phyloP scores from a whole-genome alignment of 495 filamentous ascomycete species.

The Venustampulla echinocandica region DNA sequence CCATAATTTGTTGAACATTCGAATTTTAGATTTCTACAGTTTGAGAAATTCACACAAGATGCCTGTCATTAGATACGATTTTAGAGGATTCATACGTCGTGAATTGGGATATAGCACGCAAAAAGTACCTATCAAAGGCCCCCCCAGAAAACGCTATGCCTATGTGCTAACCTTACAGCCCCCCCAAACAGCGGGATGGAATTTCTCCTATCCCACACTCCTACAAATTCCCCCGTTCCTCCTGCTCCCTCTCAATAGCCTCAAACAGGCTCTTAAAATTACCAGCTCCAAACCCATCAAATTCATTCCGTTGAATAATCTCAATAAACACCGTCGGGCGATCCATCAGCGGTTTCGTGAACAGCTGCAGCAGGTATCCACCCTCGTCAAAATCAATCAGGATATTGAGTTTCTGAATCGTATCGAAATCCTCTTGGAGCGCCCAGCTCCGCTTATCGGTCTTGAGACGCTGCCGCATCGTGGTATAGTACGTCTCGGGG shows the following conservation, averaged over 20 bases:
- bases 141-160: no score
- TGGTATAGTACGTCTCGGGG: slow-evolving; percentile 72
- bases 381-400: slow-evolving; percentile 87
- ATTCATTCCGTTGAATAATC: slow-evolving; percentile 83
- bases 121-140: no score
- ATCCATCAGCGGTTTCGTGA: slow-evolving; percentile 89
- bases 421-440: slow-evolving; percentile 68
- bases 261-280: slow-evolving; percentile 92
- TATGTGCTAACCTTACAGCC: no score
- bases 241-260: slow-evolving; percentile 87
- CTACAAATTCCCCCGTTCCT: slow-evolving; percentile 67
- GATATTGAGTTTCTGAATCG: slow-evolving; percentile 64
- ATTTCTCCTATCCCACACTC: no score
- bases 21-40: no score
- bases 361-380: slow-evolving; percentile 78
- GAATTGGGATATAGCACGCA: no score
- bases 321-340: slow-evolving; percentile 90
- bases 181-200: no score
- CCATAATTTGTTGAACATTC: no score
- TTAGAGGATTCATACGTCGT: no score
- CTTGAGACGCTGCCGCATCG: slow-evolving; percentile 56
- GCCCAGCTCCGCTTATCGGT: slow-evolving; percentile 39
- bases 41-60: no score
- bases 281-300: slow-evolving; percentile 85
- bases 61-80: no score